Evolutionary conservation across 768 basidiomycete species (phyloP), one percentile per base, ranked within the genome.

Genomic region (Steccherinum ochraceum): DNA sequence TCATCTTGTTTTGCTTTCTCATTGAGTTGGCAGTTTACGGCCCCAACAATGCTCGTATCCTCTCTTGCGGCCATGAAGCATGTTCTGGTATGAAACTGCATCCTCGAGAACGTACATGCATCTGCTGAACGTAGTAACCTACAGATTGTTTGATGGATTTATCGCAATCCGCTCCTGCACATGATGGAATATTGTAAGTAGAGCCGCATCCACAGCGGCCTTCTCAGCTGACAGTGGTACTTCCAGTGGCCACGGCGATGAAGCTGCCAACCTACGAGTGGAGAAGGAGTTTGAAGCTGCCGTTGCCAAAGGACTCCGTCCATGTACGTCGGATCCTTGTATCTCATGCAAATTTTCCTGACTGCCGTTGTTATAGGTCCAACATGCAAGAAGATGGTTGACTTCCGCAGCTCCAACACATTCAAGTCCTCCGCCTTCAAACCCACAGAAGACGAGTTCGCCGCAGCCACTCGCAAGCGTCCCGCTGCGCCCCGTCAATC

Each of bases 341-440:
- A 20, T 21, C 27, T 26, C 35, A 1, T 56, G n/a, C n/a, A n/a
- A n/a, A n/a, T n/a, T n/a, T n/a, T n/a, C n/a, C n/a, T n/a, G n/a
- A n/a, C n/a, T n/a, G n/a, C n/a, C 27, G 35, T n/a, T 11, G 1
- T 12, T 5, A 51, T n/a, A 84, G 83, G 86, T 62, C 84, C 83
- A 5, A 78, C 71, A 1, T 93, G 90, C 67, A 79, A 81, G 60
- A 75, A 74, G 58, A 81, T 83, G 72, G 74, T 78, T 48, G 79
- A 86, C 53, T 68, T 79, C 16, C 67, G 68, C 5, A 65, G 70
- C 7, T 65, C 66, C 23, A 75, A 74, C 48, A 67, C 84, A 24
- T 93, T 86, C 75, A 72, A 72, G 42, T 72, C 81, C 1, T 63
- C 67, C 1, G 86, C 86, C 0, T 92, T 93, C 59, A 79, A 85